phyloP scores from a whole-genome alignment of 805 yeast genomes.

The Myxozyma nipponensis region DNA sequence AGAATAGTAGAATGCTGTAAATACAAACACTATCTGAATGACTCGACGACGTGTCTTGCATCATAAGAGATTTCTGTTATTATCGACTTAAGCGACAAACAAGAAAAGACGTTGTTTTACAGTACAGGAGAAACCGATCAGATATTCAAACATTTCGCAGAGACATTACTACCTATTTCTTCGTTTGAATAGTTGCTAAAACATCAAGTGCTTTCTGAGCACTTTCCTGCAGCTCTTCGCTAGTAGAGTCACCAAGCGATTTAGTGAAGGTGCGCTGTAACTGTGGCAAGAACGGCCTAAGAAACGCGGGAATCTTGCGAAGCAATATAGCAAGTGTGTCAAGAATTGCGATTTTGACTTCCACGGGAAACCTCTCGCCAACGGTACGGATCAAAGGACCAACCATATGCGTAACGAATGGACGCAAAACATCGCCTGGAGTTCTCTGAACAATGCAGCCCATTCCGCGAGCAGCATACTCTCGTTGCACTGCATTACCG shows the following conservation, averaged over 20 bases:
- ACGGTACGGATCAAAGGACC: constrained; percentile 98
- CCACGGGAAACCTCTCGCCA: constrained; percentile 90
- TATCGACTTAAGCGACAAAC: neutral
- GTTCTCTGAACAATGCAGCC: constrained; percentile 83
- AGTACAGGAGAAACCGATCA: too few species aligned
- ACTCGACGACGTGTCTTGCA: neutral
- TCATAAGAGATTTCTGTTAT: neutral
- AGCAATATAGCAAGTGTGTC: constrained; percentile 76
- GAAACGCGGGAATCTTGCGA: constrained; percentile 78
- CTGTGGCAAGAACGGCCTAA: constrained; percentile 96
- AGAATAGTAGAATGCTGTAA: too few species aligned
- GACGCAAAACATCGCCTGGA: constrained; percentile 64
- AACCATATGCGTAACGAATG: constrained; percentile 87
- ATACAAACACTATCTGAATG: neutral
- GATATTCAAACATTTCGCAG: neutral
- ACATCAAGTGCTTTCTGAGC: constrained; percentile 91
- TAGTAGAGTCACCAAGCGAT: constrained; percentile 73
- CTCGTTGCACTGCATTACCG: constrained; percentile 81
- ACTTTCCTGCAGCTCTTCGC: constrained; percentile 64
- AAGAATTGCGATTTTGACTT: constrained; percentile 91
- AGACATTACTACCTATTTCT: neutral
- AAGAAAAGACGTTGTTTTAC: neutral
- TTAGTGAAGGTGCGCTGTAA: constrained; percentile 94
- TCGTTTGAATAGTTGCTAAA: constrained; percentile 36
- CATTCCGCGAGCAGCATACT: constrained; percentile 80